Evolutionary conservation across 306 rosid genomes (phyloP).

Genomic region (Cicer yamashitae): DNA sequence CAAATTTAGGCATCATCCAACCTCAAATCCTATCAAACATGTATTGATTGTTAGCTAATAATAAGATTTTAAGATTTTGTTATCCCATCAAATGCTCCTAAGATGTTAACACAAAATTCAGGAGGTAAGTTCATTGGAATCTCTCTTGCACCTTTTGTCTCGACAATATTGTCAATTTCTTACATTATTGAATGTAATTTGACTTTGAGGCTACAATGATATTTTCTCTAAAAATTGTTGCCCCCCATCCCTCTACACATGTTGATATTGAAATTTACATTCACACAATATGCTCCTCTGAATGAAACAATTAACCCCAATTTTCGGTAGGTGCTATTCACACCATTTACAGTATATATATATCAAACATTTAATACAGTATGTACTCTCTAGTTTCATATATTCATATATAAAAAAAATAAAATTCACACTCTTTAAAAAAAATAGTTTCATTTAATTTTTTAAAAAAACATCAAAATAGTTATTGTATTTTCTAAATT

Average conservation of each 20-base stretch:
- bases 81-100: not conserved
- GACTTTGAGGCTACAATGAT: not conserved
- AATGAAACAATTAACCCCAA: slow-evolving; percentile 14
- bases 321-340: not conserved
- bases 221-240: slow-evolving; percentile 23
- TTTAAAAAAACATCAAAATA: too few relatives aligned
- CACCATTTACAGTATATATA: too few relatives aligned
- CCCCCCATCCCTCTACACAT: slow-evolving; percentile 3
- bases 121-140: not conserved
- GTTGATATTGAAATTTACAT: slow-evolving; percentile 4
- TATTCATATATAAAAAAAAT: too few relatives aligned
- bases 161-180: not conserved
- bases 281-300: slow-evolving; percentile 36
- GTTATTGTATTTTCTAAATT: too few relatives aligned
- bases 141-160: not conserved
- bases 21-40: not conserved
- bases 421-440: too few relatives aligned
- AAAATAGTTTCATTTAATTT: too few relatives aligned
- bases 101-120: not conserved
- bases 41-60: not conserved
- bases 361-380: too few relatives aligned
- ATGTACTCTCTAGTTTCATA: too few relatives aligned
- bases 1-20: not conserved
- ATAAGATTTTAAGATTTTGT: not conserved
- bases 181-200: not conserved